Percentiles rank a stretch among this genome's conserved stretches.
phyloP scores from a whole-genome alignment of 345 rosid genomes.

The Hibiscus trionum region DNA sequence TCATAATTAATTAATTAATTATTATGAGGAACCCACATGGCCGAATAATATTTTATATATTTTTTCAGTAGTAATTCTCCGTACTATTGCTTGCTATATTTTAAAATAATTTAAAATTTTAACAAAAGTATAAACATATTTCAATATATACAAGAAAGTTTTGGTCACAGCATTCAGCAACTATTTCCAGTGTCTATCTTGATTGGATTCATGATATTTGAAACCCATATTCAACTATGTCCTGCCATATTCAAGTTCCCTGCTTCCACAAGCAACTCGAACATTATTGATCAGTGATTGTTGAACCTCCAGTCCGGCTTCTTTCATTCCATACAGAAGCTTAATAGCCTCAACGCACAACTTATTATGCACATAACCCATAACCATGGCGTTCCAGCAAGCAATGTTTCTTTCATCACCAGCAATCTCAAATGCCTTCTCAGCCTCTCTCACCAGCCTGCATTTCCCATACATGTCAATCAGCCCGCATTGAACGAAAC shows the following conservation, averaged over 20 bases:
- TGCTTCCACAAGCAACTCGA: slow-evolving; percentile 26
- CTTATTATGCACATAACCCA: slow-evolving; percentile 40
- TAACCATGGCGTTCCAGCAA: slow-evolving; percentile 55
- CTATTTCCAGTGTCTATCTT: too few species aligned
- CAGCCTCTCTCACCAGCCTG: slow-evolving; percentile 39
- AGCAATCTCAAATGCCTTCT: slow-evolving; percentile 31
- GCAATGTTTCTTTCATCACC: slow-evolving; percentile 21
- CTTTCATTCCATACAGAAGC: slow-evolving; percentile 61
- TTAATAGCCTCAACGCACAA: slow-evolving; percentile 45
- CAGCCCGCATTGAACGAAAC: slow-evolving; percentile 36
- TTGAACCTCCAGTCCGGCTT: slow-evolving; percentile 30
- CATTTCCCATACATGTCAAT: slow-evolving; percentile 60
- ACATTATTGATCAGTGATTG: slow-evolving; percentile 32
- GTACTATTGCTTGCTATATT: too few species aligned
- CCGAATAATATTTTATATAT: too few species aligned
- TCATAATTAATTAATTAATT: too few species aligned
- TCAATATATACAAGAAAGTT: too few species aligned
- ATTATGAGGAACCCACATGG: too few species aligned
- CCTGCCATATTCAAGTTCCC: not conserved
- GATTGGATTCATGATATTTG: not conserved
- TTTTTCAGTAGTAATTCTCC: too few species aligned
- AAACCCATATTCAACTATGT: not conserved
- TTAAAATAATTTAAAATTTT: too few species aligned
- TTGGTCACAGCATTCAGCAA: too few species aligned
- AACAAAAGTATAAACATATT: too few species aligned